These are phyloP conservation scores for Helianthus tuberosus DNA, from an alignment of 129 eudicot species.

Conservation along the genomic window DNA sequence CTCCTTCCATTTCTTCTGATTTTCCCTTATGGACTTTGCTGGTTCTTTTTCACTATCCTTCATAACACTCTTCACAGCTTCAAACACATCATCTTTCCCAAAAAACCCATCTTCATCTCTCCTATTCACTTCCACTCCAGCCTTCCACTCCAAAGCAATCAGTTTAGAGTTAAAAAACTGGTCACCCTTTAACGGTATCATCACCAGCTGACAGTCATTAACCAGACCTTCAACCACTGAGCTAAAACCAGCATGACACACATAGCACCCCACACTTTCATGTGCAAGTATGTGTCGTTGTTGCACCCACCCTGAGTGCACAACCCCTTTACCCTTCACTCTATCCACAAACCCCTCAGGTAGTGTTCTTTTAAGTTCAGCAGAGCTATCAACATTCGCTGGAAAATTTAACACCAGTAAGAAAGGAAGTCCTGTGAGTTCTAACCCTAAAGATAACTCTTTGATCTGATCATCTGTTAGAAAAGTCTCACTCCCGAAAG, in stretches of 20 bases:
- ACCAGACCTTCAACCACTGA: slow-evolving; percentile 55
- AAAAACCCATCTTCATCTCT: slow-evolving; percentile 67
- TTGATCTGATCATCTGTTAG: slow-evolving; percentile 42
- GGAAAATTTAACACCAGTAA: slow-evolving; percentile 55
- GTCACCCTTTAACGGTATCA: slow-evolving; percentile 50
- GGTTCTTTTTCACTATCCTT: slow-evolving; percentile 34
- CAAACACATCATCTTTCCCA: slow-evolving; percentile 41
- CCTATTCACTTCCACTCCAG: slow-evolving; percentile 55
- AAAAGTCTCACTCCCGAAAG: slow-evolving; percentile 60
- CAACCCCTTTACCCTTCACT: slow-evolving; percentile 42
- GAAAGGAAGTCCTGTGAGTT: slow-evolving; percentile 48
- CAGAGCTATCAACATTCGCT: slow-evolving; percentile 4
- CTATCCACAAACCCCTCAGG: slow-evolving; percentile 51
- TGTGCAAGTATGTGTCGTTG: slow-evolving; percentile 62
- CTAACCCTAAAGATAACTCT: slow-evolving; percentile 51
- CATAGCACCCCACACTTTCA: slow-evolving; percentile 47
- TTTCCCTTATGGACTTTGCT: slow-evolving; percentile 26
- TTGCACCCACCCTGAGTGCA: slow-evolving; percentile 66
- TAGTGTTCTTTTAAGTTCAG: slow-evolving; percentile 33
- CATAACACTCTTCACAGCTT: slow-evolving; percentile 46
- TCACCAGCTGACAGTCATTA: slow-evolving; percentile 51
- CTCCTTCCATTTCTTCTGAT: slow-evolving; percentile 53
- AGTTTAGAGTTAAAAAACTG: slow-evolving; percentile 48
- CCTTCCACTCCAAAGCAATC: slow-evolving; percentile 41
- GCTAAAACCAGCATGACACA: slow-evolving; percentile 53